A percentile compares a stretch with the other conserved stretches of the same genome.
These are phyloP conservation scores for Yamadazyma triangularis DNA, from an alignment of 1,139 yeast species.

Conservation along the genomic window DNA sequence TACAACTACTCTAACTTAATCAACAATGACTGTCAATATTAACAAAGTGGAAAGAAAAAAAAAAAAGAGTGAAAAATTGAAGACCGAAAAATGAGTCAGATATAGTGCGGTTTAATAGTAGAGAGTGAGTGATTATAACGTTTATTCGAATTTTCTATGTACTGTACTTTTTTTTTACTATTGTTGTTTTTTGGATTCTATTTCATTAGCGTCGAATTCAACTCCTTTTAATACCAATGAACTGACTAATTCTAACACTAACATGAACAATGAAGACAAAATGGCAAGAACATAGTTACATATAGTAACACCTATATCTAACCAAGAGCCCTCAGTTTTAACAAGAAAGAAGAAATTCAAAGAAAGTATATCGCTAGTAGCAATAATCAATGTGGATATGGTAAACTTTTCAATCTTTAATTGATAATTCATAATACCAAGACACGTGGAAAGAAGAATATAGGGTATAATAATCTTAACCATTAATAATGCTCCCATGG, in stretches of 20 bases:
- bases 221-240: slow-evolving; percentile 73
- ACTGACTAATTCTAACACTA: slow-evolving; percentile 74
- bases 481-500: slow-evolving; percentile 92
- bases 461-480: slow-evolving; percentile 84
- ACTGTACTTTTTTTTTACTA: too few relatives aligned
- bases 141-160: too few relatives aligned
- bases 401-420: slow-evolving; percentile 77
- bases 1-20: too few relatives aligned
- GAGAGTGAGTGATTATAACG: too few relatives aligned
- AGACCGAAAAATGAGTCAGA: too few relatives aligned
- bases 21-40: too few relatives aligned
- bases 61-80: too few relatives aligned
- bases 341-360: slow-evolving; percentile 89
- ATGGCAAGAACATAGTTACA: slow-evolving; percentile 92
- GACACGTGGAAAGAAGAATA: slow-evolving; percentile 72
- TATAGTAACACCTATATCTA: slow-evolving; percentile 93
- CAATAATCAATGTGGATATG: slow-evolving; percentile 80
- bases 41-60: too few relatives aligned
- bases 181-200: slow-evolving; percentile 1
- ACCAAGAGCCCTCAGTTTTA: slow-evolving; percentile 95
- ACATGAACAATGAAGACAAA: slow-evolving; percentile 82
- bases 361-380: slow-evolving; percentile 83
- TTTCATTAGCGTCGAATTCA: slow-evolving; percentile 20
- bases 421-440: slow-evolving; percentile 82
- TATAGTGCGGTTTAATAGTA: too few relatives aligned